Evolutionary conservation across 768 basidiomycete species (phyloP).

Genomic region (Amanita polypyramis): DNA sequence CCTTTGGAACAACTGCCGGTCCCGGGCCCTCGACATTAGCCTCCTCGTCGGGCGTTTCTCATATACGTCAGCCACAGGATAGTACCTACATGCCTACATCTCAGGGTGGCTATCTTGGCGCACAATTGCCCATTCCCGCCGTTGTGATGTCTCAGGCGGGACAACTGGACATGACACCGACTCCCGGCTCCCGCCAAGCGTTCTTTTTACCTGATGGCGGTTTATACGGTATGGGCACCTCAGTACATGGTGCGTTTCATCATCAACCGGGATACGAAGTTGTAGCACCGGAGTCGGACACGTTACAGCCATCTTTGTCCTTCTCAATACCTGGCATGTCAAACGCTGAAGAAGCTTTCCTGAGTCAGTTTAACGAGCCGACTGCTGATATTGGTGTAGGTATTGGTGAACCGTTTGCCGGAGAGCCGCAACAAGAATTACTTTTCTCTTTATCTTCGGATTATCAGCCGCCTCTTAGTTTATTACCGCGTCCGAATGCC

Average conservation of each 20-base stretch:
- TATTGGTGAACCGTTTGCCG: background rate
- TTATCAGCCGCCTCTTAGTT: background rate
- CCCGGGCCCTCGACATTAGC: too few species aligned
- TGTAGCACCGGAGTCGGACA: background rate
- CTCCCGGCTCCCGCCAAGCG: background rate
- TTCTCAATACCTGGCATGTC: background rate
- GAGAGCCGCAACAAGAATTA: background rate
- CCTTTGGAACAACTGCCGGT: background rate
- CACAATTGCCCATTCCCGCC: background rate
- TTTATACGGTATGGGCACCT: background rate
- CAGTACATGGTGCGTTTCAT: background rate
- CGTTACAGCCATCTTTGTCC: background rate
- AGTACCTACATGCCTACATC: background rate
- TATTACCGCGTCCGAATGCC: background rate
- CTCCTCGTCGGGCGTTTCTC: background rate
- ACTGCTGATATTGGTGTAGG: background rate
- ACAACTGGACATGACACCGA: background rate
- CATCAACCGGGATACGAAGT: background rate
- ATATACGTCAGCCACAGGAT: background rate
- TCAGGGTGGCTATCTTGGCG: background rate
- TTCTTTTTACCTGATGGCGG: background rate
- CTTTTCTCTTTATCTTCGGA: background rate
- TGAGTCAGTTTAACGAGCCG: background rate
- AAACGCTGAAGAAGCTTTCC: conserved; percentile 1
- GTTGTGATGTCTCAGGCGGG: background rate